Conservation (phyloP, 2,329 filamentous ascomycete genomes). For the Lecanicillium sp. region DNA sequence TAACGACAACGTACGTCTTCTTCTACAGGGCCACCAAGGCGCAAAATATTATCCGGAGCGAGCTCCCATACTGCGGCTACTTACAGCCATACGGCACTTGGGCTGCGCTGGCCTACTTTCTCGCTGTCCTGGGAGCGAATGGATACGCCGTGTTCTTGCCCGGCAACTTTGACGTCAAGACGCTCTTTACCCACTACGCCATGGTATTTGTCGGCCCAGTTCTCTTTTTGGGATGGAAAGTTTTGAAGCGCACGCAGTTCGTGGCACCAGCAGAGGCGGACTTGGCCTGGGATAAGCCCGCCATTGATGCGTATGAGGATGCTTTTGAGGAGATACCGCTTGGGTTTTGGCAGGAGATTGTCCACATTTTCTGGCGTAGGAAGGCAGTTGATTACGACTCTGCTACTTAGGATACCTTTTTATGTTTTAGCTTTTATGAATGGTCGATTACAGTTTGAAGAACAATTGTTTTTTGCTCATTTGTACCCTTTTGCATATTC, state of each 20-base stretch:
- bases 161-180: constrained; percentile 37
- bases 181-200: constrained; percentile 46
- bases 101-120: constrained; percentile 33
- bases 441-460: too few species aligned
- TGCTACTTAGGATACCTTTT: too few species aligned
- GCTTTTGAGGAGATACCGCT: constrained; percentile 39
- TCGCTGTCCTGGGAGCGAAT: constrained; percentile 39
- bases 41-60: constrained; percentile 41
- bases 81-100: constrained; percentile 52
- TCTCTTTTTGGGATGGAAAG: constrained; percentile 54
- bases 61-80: constrained; percentile 48
- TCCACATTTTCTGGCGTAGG: too few species aligned
- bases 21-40: constrained; percentile 45
- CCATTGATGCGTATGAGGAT: constrained; percentile 50
- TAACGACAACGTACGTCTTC: constrained; percentile 35
- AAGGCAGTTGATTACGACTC: too few species aligned
- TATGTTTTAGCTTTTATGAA: too few species aligned
- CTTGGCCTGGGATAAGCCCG: constrained; percentile 49
- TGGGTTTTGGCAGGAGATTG: constrained; percentile 47
- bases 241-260: constrained; percentile 50
- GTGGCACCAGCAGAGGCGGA: constrained; percentile 47
- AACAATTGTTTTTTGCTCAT: too few species aligned
- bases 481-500: too few species aligned
- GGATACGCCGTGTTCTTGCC: constrained; percentile 43
- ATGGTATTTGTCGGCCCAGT: constrained; percentile 46